Percentiles rank a stretch among this genome's conserved stretches.
phyloP scores from a whole-genome alignment of 108 stramenopile species.

The Aurantiochytrium sp. region DNA sequence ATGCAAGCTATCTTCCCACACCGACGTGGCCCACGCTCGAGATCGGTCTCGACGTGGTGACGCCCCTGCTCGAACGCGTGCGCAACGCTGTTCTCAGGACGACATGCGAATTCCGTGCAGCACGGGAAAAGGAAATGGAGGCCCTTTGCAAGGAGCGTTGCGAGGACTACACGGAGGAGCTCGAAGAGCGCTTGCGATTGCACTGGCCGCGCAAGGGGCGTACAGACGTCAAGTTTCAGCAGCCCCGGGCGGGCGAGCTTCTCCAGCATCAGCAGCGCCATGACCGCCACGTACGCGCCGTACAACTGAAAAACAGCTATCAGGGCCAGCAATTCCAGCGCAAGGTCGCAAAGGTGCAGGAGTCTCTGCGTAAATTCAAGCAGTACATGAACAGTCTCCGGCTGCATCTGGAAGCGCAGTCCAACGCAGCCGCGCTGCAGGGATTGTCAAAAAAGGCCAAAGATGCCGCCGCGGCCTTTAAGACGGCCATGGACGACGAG shows the following conservation, averaged over 20 bases:
- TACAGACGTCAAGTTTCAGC: constrained; percentile 50
- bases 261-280: constrained; percentile 44
- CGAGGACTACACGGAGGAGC: constrained; percentile 51
- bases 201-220: constrained; percentile 62
- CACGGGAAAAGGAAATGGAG: neutral
- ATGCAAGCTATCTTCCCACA: too few relatives aligned
- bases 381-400: constrained; percentile 33
- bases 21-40: too few relatives aligned
- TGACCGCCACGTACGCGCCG: constrained; percentile 26
- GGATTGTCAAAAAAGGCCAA: constrained; percentile 54
- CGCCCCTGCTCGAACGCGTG: too few relatives aligned
- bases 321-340: constrained; percentile 29
- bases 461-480: constrained; percentile 40
- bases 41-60: too few relatives aligned
- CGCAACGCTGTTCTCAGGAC: too few relatives aligned
- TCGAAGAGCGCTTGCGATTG: constrained; percentile 55
- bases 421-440: constrained; percentile 52
- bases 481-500: constrained; percentile 36
- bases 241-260: constrained; percentile 58
- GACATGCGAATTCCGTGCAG: too few relatives aligned
- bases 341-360: neutral
- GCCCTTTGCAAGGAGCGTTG: constrained; percentile 2
- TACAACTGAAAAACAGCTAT: constrained; percentile 30
- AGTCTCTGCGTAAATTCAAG: constrained; percentile 7
- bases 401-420: constrained; percentile 31